A percentile compares a stretch with the other conserved stretches of the same genome.
Evolutionary conservation across 1,284 basidiomycete species (phyloP).

Genomic region (Apiotrichum gracile): DNA sequence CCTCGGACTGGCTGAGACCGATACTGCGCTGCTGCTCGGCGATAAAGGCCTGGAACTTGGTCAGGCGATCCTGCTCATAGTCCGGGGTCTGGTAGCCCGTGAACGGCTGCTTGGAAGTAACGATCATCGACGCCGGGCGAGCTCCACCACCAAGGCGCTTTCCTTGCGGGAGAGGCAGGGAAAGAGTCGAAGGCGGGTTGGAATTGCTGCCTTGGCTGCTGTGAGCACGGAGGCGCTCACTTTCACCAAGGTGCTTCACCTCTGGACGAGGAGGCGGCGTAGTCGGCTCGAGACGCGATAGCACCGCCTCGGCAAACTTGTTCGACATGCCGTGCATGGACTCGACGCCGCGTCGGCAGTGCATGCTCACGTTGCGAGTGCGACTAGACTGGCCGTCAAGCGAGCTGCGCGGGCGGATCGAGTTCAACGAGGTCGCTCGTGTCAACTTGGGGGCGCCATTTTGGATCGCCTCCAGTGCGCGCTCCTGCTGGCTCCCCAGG

Average conservation of each 20-base stretch:
- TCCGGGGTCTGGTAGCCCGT: neutral
- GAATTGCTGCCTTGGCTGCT: too few species aligned
- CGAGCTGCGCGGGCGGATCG: neutral
- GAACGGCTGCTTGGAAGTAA: neutral
- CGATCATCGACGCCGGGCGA: neutral
- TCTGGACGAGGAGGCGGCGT: too few species aligned
- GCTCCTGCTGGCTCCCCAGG: slow-evolving; percentile 5
- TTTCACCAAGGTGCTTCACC: too few species aligned
- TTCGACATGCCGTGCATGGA: neutral
- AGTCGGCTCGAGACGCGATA: too few species aligned
- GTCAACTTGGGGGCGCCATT: slow-evolving; percentile 3
- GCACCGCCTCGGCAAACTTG: too few species aligned
- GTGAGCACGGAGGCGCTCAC: too few species aligned
- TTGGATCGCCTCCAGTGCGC: slow-evolving; percentile 2
- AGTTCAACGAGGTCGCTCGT: slow-evolving; percentile 8
- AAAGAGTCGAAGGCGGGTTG: too few species aligned
- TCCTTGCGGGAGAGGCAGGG: too few species aligned
- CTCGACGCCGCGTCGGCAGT: neutral
- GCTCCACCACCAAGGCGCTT: too few species aligned
- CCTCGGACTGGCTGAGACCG: slow-evolving; percentile 23
- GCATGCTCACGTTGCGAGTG: neutral
- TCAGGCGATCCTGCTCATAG: slow-evolving; percentile 27
- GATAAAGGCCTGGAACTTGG: slow-evolving; percentile 35
- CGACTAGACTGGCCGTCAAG: neutral
- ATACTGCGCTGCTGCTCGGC: slow-evolving; percentile 32